These are phyloP conservation scores for Blastobotrys raffinosifermentans DNA, from an alignment of 1,139 yeast genomes.

Conservation along the genomic window DNA sequence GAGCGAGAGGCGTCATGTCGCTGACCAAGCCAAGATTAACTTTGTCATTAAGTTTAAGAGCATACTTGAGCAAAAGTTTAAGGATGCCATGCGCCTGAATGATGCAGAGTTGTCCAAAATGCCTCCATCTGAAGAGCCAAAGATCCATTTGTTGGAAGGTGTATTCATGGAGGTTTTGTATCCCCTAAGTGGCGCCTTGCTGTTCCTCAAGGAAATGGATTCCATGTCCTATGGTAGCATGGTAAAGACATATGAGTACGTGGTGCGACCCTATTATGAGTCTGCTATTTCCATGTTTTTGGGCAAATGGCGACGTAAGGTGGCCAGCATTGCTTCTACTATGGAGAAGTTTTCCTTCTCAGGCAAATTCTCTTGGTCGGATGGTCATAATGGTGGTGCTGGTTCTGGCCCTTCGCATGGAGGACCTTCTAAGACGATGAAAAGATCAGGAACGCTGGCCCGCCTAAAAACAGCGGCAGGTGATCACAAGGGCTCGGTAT, in stretches of 20 bases:
- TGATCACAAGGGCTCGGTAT: neutral
- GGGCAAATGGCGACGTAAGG: constrained; percentile 26
- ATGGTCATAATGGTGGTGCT: constrained; percentile 9
- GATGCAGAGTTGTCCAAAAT: constrained; percentile 11
- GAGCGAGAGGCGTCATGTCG: constrained; percentile 57
- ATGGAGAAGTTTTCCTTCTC: constrained; percentile 21
- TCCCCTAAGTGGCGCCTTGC: constrained; percentile 56
- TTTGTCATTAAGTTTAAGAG: constrained; percentile 47
- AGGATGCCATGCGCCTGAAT: constrained; percentile 22
- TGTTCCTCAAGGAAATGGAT: constrained; percentile 58
- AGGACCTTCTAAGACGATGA: constrained; percentile 20
- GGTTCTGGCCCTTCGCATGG: constrained; percentile 7
- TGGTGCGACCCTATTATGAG: constrained; percentile 25
- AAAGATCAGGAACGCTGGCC: constrained; percentile 31
- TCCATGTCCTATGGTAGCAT: constrained; percentile 37
- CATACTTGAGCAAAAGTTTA: constrained; percentile 44
- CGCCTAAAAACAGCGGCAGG: constrained; percentile 15
- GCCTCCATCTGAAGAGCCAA: constrained; percentile 16
- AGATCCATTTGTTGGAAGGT: constrained; percentile 17
- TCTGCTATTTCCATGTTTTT: constrained; percentile 27
- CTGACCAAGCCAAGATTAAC: constrained; percentile 50
- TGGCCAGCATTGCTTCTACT: constrained; percentile 15
- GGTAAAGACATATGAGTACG: constrained; percentile 29
- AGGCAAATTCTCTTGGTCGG: constrained; percentile 1
- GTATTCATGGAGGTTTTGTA: constrained; percentile 30